Evolutionary conservation across 495 filamentous ascomycete species (phyloP), one percentile per base, ranked within the genome.

Genomic region (Ramalina peruviana): DNA sequence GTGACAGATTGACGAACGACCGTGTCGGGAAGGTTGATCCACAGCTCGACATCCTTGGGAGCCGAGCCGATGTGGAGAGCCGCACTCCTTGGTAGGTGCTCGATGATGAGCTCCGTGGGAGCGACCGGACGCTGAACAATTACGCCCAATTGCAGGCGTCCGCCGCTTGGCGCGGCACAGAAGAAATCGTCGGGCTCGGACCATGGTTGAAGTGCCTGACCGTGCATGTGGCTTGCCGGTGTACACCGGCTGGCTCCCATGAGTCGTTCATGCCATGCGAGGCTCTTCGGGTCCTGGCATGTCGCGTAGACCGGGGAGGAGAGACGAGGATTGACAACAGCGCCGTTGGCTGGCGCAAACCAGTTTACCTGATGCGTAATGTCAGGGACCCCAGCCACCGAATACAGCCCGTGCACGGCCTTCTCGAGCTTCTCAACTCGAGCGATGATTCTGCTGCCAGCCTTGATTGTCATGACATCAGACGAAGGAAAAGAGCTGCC

Each of bases 101-200:
- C 72, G 13, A 76, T 61, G 2, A 72, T 60, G 0, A 74, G 58
- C 21, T 73, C 69, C 36, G 73, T 69, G 0, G 71, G 69, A 4
- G 71, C 60, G 20, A 73, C 71, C 1, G 51, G 50, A 12, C 57
- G 63, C 6, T 62, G 55, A 0, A 73, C 59, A 1, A 54, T 30
- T 4, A 72, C 57, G 10, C 60, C 49, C 5, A 76, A 54, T 49
- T 76, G 72, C 6, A 68, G 48, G 39, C 65, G 62, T 5, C 68
- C 69, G 19, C 62, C 40, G 9, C 60, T 60, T n/a, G 46, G 42
- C 16, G 62, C 62, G 23, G 59, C 59, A 52, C 72, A 76, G 70
- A 69, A 75, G 51, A 69, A 67, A 27, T 75, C 72, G n/a, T 66
- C 68, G 7, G 50, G 50, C 21, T 73, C 72, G 12, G 67, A 53